Conservation (phyloP, 1,284 basidiomycete genomes). For the Psilocybe mexicana region DNA sequence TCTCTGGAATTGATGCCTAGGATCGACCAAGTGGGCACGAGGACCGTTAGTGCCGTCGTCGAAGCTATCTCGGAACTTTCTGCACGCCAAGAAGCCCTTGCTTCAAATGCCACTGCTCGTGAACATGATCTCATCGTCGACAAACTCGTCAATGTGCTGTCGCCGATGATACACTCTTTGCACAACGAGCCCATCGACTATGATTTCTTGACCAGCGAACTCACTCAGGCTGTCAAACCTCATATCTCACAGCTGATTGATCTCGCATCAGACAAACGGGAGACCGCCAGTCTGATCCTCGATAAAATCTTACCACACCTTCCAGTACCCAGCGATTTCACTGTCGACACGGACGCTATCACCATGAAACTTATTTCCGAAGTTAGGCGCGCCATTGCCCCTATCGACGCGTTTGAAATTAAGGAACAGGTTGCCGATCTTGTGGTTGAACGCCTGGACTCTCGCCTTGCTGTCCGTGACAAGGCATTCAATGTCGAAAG, state of each 20-base stretch:
- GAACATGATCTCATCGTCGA: conserved; percentile 60
- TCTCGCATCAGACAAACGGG: conserved; percentile 80
- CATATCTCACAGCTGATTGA: conserved; percentile 85
- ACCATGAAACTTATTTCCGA: conserved; percentile 62
- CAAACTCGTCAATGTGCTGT: conserved; percentile 57
- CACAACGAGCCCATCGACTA: conserved; percentile 72
- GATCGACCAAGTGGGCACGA: conserved; percentile 57
- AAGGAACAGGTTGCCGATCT: conserved; percentile 85
- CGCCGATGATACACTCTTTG: conserved; percentile 60
- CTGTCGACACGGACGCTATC: conserved; percentile 58
- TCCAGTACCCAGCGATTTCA: conserved; percentile 41
- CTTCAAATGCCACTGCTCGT: conserved; percentile 38
- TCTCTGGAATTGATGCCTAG: conserved; percentile 36
- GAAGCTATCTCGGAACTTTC: conserved; percentile 62
- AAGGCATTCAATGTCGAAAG: conserved; percentile 64
- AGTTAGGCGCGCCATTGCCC: conserved; percentile 66
- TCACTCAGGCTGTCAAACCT: conserved; percentile 82
- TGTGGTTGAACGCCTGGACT: conserved; percentile 79
- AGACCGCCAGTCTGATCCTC: conserved; percentile 79
- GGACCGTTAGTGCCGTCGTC: conserved; percentile 57
- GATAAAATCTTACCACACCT: conserved; percentile 70
- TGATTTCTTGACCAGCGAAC: conserved; percentile 67
- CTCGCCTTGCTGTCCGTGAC: conserved; percentile 74
- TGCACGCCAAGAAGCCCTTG: conserved; percentile 57
- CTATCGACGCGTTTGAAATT: conserved; percentile 78